Conservation (phyloP, 441 rosid genomes). For the Melastoma candidum region DNA sequence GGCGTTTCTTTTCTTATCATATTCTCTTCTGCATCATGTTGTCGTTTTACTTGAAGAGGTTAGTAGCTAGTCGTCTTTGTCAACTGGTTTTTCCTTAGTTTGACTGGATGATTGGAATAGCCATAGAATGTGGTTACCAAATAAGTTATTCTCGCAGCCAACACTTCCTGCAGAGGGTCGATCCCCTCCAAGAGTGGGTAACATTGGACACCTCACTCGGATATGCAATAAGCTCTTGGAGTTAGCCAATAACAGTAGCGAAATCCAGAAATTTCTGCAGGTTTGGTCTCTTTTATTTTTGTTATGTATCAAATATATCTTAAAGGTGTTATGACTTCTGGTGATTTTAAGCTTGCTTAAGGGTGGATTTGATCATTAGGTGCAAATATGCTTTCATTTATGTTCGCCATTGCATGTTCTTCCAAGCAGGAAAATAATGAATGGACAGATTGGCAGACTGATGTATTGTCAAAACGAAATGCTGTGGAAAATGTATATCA, state of each 20-base stretch:
- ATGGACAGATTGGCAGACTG: slow-evolving; percentile 80
- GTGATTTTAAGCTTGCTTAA: no score
- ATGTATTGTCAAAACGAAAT: slow-evolving; percentile 69
- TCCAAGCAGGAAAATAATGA: slow-evolving; percentile 47
- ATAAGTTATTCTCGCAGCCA: slow-evolving; percentile 38
- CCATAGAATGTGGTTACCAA: neutral
- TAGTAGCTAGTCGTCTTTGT: no score
- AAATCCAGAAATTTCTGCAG: slow-evolving; percentile 67
- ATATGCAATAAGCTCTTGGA: slow-evolving; percentile 81
- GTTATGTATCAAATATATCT: no score
- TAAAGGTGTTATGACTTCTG: no score
- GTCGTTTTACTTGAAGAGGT: no score
- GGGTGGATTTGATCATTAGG: no score
- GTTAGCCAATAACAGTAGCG: slow-evolving; percentile 50
- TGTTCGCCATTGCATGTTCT: neutral
- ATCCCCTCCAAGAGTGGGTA: slow-evolving; percentile 68
- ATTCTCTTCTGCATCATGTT: no score
- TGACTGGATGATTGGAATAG: neutral
- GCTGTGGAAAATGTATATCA: slow-evolving; percentile 79
- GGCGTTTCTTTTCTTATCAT: neutral
- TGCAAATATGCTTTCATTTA: slow-evolving; percentile 11
- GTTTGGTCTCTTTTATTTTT: slow-evolving; percentile 20
- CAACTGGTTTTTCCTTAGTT: neutral
- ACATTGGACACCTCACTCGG: slow-evolving; percentile 81
- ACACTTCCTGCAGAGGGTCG: slow-evolving; percentile 64